Percentiles rank a stretch among this genome's conserved stretches.
These are phyloP conservation scores for Truncatella angustata DNA, from an alignment of 2,329 filamentous ascomycete genomes.

Conservation along the genomic window DNA sequence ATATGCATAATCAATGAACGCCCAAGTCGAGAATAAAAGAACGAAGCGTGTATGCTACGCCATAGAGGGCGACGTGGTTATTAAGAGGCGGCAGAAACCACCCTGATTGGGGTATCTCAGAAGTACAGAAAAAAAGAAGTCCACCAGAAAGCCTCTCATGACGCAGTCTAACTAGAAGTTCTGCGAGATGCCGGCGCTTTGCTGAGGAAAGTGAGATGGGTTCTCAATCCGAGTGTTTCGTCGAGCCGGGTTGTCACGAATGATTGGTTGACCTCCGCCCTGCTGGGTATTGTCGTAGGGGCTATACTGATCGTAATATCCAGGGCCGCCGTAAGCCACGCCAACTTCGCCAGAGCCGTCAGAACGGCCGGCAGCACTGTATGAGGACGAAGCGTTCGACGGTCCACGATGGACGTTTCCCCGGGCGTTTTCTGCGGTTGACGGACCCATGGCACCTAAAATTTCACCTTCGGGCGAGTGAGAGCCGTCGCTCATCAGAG, in stretches of 20 bases:
- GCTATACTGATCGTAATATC: conserved; percentile 62
- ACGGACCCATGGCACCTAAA: conserved; percentile 77
- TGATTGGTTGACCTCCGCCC: conserved; percentile 68
- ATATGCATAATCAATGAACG: not conserved
- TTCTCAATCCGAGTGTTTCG: conserved; percentile 95
- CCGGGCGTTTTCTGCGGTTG: conserved; percentile 61
- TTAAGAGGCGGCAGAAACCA: conserved; percentile 1
- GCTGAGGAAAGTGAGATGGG: conserved; percentile 82
- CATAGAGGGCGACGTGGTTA: not conserved
- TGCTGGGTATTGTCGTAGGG: conserved; percentile 49
- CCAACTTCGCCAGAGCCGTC: conserved; percentile 58
- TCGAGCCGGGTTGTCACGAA: conserved; percentile 87
- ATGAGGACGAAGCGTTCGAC: conserved; percentile 94
- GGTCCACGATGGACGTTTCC: conserved; percentile 80
- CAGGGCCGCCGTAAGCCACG: conserved; percentile 44
- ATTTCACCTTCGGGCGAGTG: conserved; percentile 74
- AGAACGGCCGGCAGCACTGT: conserved; percentile 78
- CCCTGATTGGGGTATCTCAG: conserved; percentile 1
- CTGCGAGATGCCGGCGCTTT: conserved; percentile 92
- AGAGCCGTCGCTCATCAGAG: conserved; percentile 52
- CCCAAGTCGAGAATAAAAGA: not conserved
- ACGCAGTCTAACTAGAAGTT: conserved; percentile 68
- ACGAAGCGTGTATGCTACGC: conserved; percentile 1
- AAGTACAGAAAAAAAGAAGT: not conserved
- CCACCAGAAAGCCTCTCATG: not conserved